These are phyloP conservation scores for Tilletia walkeri DNA, from an alignment of 1,284 basidiomycete genomes.

Conservation along the genomic window DNA sequence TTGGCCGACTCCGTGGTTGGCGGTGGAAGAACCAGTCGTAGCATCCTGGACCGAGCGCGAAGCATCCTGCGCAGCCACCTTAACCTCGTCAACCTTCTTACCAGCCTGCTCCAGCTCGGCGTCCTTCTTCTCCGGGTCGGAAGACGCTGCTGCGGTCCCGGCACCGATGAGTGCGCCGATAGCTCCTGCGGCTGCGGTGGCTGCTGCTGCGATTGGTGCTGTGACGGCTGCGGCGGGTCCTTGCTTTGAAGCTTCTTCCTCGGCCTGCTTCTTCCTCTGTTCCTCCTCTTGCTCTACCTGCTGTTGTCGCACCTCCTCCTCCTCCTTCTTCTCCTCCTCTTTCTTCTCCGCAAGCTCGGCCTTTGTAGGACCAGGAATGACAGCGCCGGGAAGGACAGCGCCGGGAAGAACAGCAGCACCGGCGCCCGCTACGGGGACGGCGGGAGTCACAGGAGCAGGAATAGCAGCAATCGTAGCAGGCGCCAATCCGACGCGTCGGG, in stretches of 20 bases:
- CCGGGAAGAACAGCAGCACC: neutral
- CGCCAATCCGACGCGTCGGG: neutral
- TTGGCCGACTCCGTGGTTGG: too few relatives aligned
- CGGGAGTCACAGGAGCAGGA: neutral
- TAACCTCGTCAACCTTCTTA: neutral
- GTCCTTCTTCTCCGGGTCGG: neutral
- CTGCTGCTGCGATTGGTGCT: neutral
- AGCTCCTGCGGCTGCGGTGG: constrained; percentile 3
- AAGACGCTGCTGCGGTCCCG: neutral
- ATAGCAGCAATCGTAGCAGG: neutral
- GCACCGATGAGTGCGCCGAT: constrained; percentile 11
- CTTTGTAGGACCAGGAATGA: neutral
- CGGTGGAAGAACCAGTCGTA: too few relatives aligned
- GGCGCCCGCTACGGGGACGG: neutral
- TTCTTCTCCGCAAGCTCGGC: neutral
- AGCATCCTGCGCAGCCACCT: neutral
- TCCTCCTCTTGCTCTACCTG: neutral
- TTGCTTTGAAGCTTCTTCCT: neutral
- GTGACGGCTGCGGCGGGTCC: neutral
- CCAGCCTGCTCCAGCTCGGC: neutral
- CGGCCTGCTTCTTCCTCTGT: neutral
- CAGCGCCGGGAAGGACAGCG: constrained; percentile 6
- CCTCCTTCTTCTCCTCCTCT: neutral
- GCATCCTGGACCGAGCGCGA: neutral
- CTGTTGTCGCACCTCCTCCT: neutral